Base-by-base conservation (phyloP, 306 rosid genomes). In the Coriaria nepalensis region DNA sequence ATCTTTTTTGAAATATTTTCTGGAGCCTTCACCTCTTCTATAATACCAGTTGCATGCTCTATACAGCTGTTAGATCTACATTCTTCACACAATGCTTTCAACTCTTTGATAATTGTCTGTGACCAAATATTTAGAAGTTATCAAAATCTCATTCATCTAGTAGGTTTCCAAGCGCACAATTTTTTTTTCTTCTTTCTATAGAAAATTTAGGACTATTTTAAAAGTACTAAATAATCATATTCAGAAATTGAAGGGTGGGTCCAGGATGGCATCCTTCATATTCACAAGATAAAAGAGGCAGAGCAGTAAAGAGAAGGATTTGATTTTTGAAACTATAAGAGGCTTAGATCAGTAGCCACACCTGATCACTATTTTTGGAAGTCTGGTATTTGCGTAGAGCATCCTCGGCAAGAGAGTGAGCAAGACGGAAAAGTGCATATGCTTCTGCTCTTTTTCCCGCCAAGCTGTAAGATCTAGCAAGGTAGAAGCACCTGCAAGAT, bases 381-480 rank as follows among this genome's bases (percentile, higher is more conserved):
- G 63, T 42, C 12, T 14, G 66, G 44, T 63, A 60, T 51, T 71
- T 67, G 53, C 57, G 49, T 35, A 71, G 53, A 53, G 69, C 75
- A 42, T 50, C 56, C 68, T 71, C 75, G 2, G 71, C 75, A 60
- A 76, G 74, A 50, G 67, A 56, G 32, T 72, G 85, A 61, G 94
- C 94, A 58, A 62, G 94, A 50, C 74, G 58, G 46, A 66, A 90
- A 59, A 90, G 67, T 51, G 74, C 85, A 75, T 90, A 81, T 9
- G 95, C 98, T 73, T 90, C 98, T 36, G 67, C 77, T 72, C 98
- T 85, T 82, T 74, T 79, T 59, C 81, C 85, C 69, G 98, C 95
- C 74, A 73, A 55, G 70, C 98, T 71, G 65, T 90, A 90, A 48
- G 98, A 85, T 76, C 69, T 78, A 36, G 87, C 94, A 48, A 90